These are phyloP conservation scores for Bifiguratus adelaidae DNA, from an alignment of 192 early-diverging fungal genomes.

Conservation along the genomic window DNA sequence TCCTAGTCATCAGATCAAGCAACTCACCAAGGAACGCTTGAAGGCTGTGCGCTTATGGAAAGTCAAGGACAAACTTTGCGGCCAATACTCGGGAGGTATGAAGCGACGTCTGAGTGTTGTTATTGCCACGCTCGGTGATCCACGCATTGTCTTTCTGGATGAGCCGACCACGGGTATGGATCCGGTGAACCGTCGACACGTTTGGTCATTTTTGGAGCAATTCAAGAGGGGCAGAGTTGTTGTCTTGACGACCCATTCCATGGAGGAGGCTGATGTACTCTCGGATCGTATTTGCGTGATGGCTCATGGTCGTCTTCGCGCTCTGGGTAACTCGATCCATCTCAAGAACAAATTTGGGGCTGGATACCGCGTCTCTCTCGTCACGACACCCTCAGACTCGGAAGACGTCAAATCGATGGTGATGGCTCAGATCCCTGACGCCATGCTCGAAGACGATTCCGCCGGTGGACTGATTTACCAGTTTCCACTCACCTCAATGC, in stretches of 20 bases:
- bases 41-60: conserved; percentile 56
- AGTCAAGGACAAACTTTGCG: conserved; percentile 47
- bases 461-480: conserved; percentile 57
- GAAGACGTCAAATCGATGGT: conserved; percentile 36
- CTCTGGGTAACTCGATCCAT: conserved; percentile 48
- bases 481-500: conserved; percentile 37
- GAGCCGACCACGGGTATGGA: conserved; percentile 70
- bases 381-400: conserved; percentile 33
- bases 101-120: conserved; percentile 60
- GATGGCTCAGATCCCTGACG: conserved; percentile 28
- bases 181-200: conserved; percentile 66
- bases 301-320: conserved; percentile 48
- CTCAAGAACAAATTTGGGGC: conserved; percentile 66
- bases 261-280: conserved; percentile 60
- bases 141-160: conserved; percentile 55
- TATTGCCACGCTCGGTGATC: conserved; percentile 65
- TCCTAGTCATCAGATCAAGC: conserved; percentile 28
- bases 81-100: conserved; percentile 69
- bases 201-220: conserved; percentile 69
- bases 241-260: conserved; percentile 60
- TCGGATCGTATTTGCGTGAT: conserved; percentile 58
- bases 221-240: conserved; percentile 66
- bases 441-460: conserved; percentile 56
- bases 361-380: conserved; percentile 58
- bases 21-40: conserved; percentile 52